Percentiles rank a stretch among this genome's conserved stretches.
Conservation (phyloP, 108 stramenopile species). For the Fistulifera pelliculosa region DNA sequence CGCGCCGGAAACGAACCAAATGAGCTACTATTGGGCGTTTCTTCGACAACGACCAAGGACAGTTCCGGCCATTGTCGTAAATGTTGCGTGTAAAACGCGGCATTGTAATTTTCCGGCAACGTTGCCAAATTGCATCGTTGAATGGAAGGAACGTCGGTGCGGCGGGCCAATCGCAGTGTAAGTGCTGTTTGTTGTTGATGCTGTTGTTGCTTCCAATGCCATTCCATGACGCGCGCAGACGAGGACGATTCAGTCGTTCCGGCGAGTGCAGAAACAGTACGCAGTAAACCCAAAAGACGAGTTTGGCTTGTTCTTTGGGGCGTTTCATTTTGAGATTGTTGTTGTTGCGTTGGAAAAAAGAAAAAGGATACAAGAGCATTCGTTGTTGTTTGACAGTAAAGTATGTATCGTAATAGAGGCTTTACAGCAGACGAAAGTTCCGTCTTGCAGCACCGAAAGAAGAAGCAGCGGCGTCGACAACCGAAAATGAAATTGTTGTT, state of each 20-base stretch:
- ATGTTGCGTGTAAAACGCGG: slow-evolving; percentile 72
- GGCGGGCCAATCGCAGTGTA: slow-evolving; percentile 56
- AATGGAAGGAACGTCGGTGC: slow-evolving; percentile 61
- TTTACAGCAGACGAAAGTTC: too few species aligned
- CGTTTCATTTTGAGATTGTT: slow-evolving; percentile 19
- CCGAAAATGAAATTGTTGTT: too few species aligned
- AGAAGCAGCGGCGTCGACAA: too few species aligned
- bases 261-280: slow-evolving; percentile 54
- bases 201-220: background rate
- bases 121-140: slow-evolving; percentile 79
- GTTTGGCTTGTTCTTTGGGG: slow-evolving; percentile 35
- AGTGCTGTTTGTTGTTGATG: background rate
- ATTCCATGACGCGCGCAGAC: slow-evolving; percentile 1
- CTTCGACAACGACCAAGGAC: slow-evolving; percentile 53
- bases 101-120: slow-evolving; percentile 85
- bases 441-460: too few species aligned
- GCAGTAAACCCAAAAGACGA: slow-evolving; percentile 53
- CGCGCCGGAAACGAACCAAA: background rate
- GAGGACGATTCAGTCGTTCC: slow-evolving; percentile 1
- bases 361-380: too few species aligned
- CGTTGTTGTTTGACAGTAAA: too few species aligned
- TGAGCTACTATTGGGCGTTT: background rate
- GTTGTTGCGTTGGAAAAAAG: too few species aligned
- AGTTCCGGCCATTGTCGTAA: slow-evolving; percentile 78
- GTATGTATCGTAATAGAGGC: too few species aligned